Conservation (phyloP, 1,284 basidiomycete species). For the Heterobasidion occidentale region DNA sequence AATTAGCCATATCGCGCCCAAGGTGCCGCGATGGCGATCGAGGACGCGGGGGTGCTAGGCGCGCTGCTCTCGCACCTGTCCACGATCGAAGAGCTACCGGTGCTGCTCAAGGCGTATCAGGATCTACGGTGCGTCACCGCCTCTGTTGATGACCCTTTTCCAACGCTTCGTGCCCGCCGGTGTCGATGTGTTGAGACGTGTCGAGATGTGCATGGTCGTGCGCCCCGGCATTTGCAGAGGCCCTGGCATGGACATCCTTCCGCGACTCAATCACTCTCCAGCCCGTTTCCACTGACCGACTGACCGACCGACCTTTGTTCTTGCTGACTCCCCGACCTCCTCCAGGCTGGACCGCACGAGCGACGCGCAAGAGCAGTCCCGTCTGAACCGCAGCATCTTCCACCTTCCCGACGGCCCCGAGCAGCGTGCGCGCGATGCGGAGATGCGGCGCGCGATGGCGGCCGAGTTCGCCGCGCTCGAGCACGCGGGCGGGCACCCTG, state of each 20-base stretch:
- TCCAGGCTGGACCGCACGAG: slow-evolving; percentile 29
- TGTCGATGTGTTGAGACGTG: not conserved
- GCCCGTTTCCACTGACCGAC: not conserved
- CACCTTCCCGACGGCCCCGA: slow-evolving; percentile 47
- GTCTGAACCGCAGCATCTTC: slow-evolving; percentile 44
- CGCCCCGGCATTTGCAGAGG: not conserved
- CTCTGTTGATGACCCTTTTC: not conserved
- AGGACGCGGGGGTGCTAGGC: slow-evolving; percentile 59
- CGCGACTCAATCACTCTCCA: not conserved
- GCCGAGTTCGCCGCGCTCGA: slow-evolving; percentile 19
- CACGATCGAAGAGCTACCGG: slow-evolving; percentile 29
- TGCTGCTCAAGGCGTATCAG: slow-evolving; percentile 46
- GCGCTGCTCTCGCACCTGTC: slow-evolving; percentile 45
- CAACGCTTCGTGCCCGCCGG: not conserved
- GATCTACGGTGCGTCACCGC: slow-evolving; percentile 32
- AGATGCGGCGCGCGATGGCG: slow-evolving; percentile 43
- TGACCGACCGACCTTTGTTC: not conserved
- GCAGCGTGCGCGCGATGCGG: slow-evolving; percentile 39
- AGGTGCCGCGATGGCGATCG: slow-evolving; percentile 62
- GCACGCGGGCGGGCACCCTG: too few relatives aligned
- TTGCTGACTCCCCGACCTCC: not conserved
- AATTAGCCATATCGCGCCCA: slow-evolving; percentile 58
- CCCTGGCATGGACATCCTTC: not conserved
- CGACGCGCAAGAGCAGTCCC: slow-evolving; percentile 36
- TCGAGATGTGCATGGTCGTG: not conserved